Evolutionary conservation across 352 stramenopile genomes (phyloP).

Genomic region (Phytophthora syringae): DNA sequence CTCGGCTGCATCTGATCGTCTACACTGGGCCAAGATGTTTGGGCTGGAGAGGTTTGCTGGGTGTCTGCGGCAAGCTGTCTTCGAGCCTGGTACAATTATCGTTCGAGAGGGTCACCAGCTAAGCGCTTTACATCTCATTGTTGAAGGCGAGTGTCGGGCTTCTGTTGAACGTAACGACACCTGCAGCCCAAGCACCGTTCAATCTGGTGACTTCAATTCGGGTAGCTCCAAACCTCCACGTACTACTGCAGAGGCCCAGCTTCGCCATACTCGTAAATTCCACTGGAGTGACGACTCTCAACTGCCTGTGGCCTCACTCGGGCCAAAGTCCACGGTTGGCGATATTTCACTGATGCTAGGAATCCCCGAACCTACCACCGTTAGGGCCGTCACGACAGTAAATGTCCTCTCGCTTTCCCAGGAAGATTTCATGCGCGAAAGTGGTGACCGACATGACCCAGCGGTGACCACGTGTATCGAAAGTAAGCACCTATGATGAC

Average conservation of each 20-base stretch:
- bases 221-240: conserved; percentile 8
- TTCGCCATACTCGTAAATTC: conserved; percentile 40
- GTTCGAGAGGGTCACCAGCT: conserved; percentile 38
- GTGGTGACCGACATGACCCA: conserved; percentile 43
- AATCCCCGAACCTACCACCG: conserved; percentile 42
- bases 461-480: conserved; percentile 25
- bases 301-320: conserved; percentile 44
- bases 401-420: conserved; percentile 38
- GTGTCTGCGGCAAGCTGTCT: conserved; percentile 40
- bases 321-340: conserved; percentile 41
- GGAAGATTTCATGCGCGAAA: conserved; percentile 52
- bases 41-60: conserved; percentile 44
- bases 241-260: conserved; percentile 31
- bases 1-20: conserved; percentile 35
- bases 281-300: conserved; percentile 28
- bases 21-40: conserved; percentile 44
- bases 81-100: conserved; percentile 40
- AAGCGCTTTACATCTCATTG: conserved; percentile 38
- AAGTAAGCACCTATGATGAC: conserved; percentile 18
- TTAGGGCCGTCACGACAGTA: conserved; percentile 45
- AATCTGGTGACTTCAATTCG: conserved; percentile 1
- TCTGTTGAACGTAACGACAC: conserved; percentile 32
- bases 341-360: conserved; percentile 50
- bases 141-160: conserved; percentile 49
- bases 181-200: neutral